Percentiles rank a stretch among this genome's conserved stretches.
These are phyloP conservation scores for Phyllosticta capitalensis DNA, from an alignment of 2,329 filamentous ascomycete species.

Conservation along the genomic window DNA sequence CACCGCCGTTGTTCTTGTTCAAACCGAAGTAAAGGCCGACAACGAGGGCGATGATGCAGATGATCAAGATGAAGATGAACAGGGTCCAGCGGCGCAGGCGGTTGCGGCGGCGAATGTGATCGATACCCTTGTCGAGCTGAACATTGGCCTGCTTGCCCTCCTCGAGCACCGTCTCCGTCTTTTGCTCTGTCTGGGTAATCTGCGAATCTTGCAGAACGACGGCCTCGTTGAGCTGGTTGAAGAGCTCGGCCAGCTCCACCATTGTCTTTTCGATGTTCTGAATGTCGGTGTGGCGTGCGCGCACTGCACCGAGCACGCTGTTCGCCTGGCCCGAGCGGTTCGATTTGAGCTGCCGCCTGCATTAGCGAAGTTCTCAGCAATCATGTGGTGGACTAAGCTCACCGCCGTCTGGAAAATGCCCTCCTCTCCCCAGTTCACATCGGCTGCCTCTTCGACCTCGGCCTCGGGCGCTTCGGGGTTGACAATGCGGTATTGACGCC, in stretches of 20 bases:
- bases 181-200: slow-evolving; percentile 52
- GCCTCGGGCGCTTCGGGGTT: slow-evolving; percentile 69
- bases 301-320: slow-evolving; percentile 66
- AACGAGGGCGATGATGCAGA: slow-evolving; percentile 40
- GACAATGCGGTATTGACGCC: slow-evolving; percentile 70
- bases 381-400: slow-evolving; percentile 24
- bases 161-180: slow-evolving; percentile 55
- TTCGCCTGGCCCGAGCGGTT: slow-evolving; percentile 66
- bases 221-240: slow-evolving; percentile 64
- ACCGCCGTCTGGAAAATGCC: slow-evolving; percentile 77
- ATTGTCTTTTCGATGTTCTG: slow-evolving; percentile 71
- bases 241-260: slow-evolving; percentile 58
- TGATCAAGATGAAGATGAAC: slow-evolving; percentile 42
- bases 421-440: slow-evolving; percentile 66
- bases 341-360: slow-evolving; percentile 51
- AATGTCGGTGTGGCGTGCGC: slow-evolving; percentile 74
- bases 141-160: slow-evolving; percentile 61
- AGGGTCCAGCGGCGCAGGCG: slow-evolving; percentile 79
- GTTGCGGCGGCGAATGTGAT: slow-evolving; percentile 55
- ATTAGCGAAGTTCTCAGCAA: neutral
- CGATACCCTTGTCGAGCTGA: slow-evolving; percentile 59
- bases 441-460: slow-evolving; percentile 59
- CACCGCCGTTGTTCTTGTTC: slow-evolving; percentile 13
- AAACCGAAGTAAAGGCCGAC: slow-evolving; percentile 41
- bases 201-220: slow-evolving; percentile 62